A percentile compares a stretch with the other conserved stretches of the same genome.
Conservation (phyloP, 805 yeast species). For the Metschnikowia colocasiae region DNA sequence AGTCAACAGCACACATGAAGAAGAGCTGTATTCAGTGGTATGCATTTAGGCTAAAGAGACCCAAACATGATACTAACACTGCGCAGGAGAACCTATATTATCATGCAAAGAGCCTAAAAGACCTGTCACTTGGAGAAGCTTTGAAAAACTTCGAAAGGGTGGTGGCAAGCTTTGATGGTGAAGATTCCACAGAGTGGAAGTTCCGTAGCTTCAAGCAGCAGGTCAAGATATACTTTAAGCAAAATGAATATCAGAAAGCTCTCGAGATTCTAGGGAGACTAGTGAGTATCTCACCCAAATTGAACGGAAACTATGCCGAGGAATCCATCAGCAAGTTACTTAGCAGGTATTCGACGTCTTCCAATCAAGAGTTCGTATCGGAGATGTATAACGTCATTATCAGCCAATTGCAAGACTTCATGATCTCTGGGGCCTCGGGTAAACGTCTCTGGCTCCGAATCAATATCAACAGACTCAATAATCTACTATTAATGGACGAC, state of each 20-base stretch:
- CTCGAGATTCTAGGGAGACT: constrained; percentile 23
- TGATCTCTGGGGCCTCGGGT: constrained; percentile 17
- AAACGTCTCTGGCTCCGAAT: constrained; percentile 46
- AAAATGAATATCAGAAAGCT: constrained; percentile 22
- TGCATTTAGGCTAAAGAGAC: constrained; percentile 2
- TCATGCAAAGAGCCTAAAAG: constrained; percentile 37
- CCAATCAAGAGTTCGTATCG: constrained; percentile 28
- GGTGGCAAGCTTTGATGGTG: constrained; percentile 21
- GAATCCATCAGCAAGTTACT: constrained; percentile 38
- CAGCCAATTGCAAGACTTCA: constrained; percentile 19
- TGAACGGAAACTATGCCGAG: constrained; percentile 36
- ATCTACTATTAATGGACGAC: constrained; percentile 29
- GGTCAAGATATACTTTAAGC: constrained; percentile 32
- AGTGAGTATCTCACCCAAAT: constrained; percentile 22
- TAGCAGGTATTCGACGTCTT: constrained; percentile 28
- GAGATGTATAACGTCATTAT: constrained; percentile 31
- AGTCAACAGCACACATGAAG: constrained; percentile 22
- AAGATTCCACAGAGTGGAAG: constrained; percentile 28
- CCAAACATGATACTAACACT: constrained; percentile 13
- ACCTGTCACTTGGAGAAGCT: constrained; percentile 21
- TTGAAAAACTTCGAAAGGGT: constrained; percentile 16
- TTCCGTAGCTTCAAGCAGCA: constrained; percentile 41
- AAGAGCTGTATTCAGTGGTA: constrained; percentile 16
- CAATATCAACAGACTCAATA: constrained; percentile 42
- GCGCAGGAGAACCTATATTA: constrained; percentile 31